phyloP scores from a whole-genome alignment of 2,329 filamentous ascomycete genomes.

The Xylariaceae sp. region DNA sequence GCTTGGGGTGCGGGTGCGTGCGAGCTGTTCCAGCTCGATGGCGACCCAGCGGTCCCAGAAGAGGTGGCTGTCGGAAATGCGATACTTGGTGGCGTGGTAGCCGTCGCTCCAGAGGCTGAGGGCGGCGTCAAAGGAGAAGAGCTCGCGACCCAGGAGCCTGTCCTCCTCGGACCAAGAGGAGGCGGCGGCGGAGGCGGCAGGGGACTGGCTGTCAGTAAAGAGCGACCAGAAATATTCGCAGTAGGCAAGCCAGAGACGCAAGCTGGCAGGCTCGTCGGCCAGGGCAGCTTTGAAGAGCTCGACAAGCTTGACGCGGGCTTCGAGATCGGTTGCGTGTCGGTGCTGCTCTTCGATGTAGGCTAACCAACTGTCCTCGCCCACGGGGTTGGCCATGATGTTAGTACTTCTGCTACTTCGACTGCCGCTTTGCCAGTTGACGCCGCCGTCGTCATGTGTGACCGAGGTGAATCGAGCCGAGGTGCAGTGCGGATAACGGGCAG shows the following conservation, averaged over 20 bases:
- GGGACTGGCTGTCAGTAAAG: constrained; percentile 56
- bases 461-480: not conserved
- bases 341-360: constrained; percentile 71
- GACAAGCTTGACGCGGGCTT: constrained; percentile 63
- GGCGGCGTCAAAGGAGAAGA: constrained; percentile 64
- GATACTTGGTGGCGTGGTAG: constrained; percentile 65
- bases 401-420: constrained; percentile 4
- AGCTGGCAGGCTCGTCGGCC: constrained; percentile 65
- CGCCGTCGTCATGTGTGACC: constrained; percentile 16
- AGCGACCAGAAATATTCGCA: constrained; percentile 73
- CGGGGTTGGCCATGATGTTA: constrained; percentile 46
- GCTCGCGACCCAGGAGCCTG: constrained; percentile 59
- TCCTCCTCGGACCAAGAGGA: constrained; percentile 60
- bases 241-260: constrained; percentile 70
- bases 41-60: constrained; percentile 77
- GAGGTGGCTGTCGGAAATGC: constrained; percentile 68
- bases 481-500: not conserved
- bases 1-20: constrained; percentile 47
- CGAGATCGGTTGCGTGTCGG: constrained; percentile 53
- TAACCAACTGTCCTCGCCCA: constrained; percentile 73
- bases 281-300: constrained; percentile 69
- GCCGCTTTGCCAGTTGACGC: constrained; percentile 6
- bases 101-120: constrained; percentile 67
- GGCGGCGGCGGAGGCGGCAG: constrained; percentile 42
- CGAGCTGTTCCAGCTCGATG: constrained; percentile 64